Evolutionary conservation across 345 rosid species (phyloP).

Genomic region (Populus pruinosa): DNA sequence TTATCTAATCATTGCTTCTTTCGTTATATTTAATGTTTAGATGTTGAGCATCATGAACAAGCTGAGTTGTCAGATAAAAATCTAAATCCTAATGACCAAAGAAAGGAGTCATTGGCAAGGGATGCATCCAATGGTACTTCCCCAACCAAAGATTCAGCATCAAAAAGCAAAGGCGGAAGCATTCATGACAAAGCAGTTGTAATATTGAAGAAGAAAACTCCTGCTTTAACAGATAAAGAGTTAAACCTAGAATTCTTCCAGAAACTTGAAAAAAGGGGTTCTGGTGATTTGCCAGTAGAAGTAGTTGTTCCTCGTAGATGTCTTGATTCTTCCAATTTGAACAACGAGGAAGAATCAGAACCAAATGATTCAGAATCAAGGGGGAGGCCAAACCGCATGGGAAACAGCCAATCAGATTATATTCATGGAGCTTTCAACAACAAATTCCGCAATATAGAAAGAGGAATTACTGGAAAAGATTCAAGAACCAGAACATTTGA

Average conservation of each 20-base stretch:
- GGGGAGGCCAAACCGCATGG: conserved; percentile 44
- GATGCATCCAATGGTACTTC: conserved; percentile 50
- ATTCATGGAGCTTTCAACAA: conserved; percentile 33
- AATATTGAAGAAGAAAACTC: conserved; percentile 88
- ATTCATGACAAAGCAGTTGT: conserved; percentile 75
- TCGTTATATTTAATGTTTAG: conserved; percentile 25
- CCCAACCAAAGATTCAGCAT: conserved; percentile 45
- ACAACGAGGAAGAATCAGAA: conserved; percentile 55
- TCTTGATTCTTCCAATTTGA: conserved; percentile 52
- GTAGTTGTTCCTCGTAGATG: conserved; percentile 81
- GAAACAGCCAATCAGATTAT: conserved; percentile 44
- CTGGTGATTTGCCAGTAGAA: conserved; percentile 85
- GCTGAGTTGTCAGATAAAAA: conserved; percentile 41
- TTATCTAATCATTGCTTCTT: conserved; percentile 3
- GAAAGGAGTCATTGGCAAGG: conserved; percentile 40
- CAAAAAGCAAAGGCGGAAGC: conserved; percentile 57
- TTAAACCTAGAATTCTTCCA: conserved; percentile 94
- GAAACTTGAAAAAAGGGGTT: conserved; percentile 73
- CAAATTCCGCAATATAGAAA: conserved; percentile 36
- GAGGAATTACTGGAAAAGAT: conserved; percentile 48
- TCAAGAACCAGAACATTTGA: conserved; percentile 52
- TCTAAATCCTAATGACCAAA: conserved; percentile 37
- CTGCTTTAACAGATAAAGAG: conserved; percentile 73
- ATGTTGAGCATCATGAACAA: conserved; percentile 33
- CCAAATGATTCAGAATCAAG: conserved; percentile 41